phyloP scores from a whole-genome alignment of 169 alveolate species.

The Eimeria falciformis region DNA sequence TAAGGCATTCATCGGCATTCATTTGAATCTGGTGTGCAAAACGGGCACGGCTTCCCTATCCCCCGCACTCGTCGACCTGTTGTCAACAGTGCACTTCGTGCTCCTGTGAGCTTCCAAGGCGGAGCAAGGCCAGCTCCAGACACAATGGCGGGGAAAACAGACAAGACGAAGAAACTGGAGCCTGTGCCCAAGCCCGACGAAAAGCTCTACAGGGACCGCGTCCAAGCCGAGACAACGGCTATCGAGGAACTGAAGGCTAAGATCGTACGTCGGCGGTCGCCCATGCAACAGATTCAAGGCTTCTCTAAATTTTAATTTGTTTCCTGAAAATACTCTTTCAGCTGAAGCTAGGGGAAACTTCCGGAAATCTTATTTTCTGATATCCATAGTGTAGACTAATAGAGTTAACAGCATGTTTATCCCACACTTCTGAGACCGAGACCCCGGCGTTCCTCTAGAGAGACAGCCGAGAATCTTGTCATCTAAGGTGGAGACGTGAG shows the following conservation, averaged over 20 bases:
- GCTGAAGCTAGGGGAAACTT: no score
- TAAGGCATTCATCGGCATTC: background rate
- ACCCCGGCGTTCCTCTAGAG: no score
- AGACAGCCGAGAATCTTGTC: no score
- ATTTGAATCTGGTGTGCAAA: conserved; percentile 37
- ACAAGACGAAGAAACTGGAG: conserved; percentile 67
- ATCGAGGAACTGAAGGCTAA: conserved; percentile 66
- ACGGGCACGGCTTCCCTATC: conserved; percentile 43
- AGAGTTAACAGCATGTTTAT: no score
- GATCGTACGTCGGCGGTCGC: conserved; percentile 72
- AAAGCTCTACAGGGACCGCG: conserved; percentile 71
- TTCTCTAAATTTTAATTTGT: no score
- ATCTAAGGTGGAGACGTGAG: no score
- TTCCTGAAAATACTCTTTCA: no score
- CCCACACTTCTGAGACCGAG: no score
- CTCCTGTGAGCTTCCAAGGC: conserved; percentile 48
- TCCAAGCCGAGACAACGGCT: conserved; percentile 74
- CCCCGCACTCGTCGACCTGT: conserved; percentile 71
- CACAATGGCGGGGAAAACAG: conserved; percentile 70
- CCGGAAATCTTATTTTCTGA: no score
- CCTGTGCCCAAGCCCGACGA: conserved; percentile 79
- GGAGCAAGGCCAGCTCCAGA: conserved; percentile 40
- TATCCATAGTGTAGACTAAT: no score
- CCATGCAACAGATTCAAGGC: no score
- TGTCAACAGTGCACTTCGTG: conserved; percentile 46